Conservation (phyloP, 331 rosid species). For the Quercus tomentella region DNA sequence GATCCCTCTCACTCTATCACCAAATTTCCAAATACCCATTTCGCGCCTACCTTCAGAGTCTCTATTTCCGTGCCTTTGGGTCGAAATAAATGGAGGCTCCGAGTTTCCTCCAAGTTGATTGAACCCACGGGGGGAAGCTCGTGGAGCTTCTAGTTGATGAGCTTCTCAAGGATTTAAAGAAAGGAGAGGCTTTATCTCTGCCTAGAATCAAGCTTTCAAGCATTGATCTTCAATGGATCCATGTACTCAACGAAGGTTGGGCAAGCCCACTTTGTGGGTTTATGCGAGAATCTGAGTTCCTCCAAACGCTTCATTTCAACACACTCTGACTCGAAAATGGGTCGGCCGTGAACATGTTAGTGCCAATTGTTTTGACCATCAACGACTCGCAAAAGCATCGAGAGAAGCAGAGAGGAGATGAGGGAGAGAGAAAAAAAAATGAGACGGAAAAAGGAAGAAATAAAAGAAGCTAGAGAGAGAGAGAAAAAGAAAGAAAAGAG, state of each 20-base stretch:
- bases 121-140: conserved; percentile 83
- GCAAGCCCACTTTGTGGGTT: conserved; percentile 83
- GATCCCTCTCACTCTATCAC: conserved; percentile 32
- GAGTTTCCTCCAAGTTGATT: conserved; percentile 62
- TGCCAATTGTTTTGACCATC: conserved; percentile 84
- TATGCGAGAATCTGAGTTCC: conserved; percentile 95
- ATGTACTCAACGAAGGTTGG: conserved; percentile 93
- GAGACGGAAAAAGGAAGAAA: no score
- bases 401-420: not conserved
- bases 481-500: no score
- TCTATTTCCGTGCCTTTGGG: conserved; percentile 3
- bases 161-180: conserved; percentile 42
- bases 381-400: conserved; percentile 70
- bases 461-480: no score
- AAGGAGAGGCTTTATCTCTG: conserved; percentile 53
- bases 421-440: no score
- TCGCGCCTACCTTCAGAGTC: conserved; percentile 29
- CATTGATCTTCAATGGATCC: conserved; percentile 80
- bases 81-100: conserved; percentile 22
- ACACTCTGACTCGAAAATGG: conserved; percentile 71
- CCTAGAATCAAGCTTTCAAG: conserved; percentile 65
- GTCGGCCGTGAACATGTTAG: conserved; percentile 82
- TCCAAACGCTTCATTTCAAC: conserved; percentile 99
- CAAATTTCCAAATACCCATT: conserved; percentile 40
- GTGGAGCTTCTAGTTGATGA: conserved; percentile 69